Evolutionary conservation across 2,329 filamentous ascomycete species (phyloP).

Genomic region (Xylariaceae sp.): DNA sequence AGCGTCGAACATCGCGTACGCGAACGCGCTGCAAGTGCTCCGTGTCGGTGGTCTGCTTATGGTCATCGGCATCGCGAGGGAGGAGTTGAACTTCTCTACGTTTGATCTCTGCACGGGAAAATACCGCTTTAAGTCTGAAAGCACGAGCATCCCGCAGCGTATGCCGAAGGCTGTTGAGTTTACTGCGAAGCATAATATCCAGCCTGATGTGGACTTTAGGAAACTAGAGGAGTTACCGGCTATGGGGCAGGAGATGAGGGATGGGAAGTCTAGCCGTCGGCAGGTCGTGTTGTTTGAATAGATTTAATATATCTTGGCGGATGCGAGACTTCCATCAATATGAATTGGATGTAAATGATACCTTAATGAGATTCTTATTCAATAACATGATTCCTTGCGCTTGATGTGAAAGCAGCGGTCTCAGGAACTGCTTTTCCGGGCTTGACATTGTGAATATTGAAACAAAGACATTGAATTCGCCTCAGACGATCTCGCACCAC

Average conservation of each 20-base stretch:
- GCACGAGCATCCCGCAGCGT: slow-evolving; percentile 12
- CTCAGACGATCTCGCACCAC: too few relatives aligned
- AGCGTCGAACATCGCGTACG: slow-evolving; percentile 8
- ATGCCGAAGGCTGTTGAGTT: slow-evolving; percentile 13
- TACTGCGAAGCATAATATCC: slow-evolving; percentile 13
- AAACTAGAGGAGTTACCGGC: slow-evolving; percentile 10
- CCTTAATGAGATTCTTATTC: too few relatives aligned
- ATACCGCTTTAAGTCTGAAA: slow-evolving; percentile 14
- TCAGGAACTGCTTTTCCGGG: too few relatives aligned
- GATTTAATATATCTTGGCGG: too few relatives aligned
- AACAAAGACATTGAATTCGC: too few relatives aligned
- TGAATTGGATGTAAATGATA: too few relatives aligned
- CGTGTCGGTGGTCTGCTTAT: slow-evolving; percentile 13
- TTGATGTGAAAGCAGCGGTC: too few relatives aligned
- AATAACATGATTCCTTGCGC: too few relatives aligned
- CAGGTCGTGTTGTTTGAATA: slow-evolving; percentile 12
- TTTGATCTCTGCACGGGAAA: slow-evolving; percentile 8
- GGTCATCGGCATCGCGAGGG: slow-evolving; percentile 8
- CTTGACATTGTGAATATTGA: too few relatives aligned
- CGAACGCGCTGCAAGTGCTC: slow-evolving; percentile 6
- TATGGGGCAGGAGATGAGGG: slow-evolving; percentile 13
- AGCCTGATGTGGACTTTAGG: slow-evolving; percentile 12
- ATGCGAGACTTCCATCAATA: too few relatives aligned
- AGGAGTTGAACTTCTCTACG: slow-evolving; percentile 4
- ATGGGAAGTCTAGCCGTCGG: slow-evolving; percentile 9